A percentile compares a stretch with the other conserved stretches of the same genome.
phyloP scores from a whole-genome alignment of 2,329 filamentous ascomycete genomes.

The Iodosphaeria phyllophila region DNA sequence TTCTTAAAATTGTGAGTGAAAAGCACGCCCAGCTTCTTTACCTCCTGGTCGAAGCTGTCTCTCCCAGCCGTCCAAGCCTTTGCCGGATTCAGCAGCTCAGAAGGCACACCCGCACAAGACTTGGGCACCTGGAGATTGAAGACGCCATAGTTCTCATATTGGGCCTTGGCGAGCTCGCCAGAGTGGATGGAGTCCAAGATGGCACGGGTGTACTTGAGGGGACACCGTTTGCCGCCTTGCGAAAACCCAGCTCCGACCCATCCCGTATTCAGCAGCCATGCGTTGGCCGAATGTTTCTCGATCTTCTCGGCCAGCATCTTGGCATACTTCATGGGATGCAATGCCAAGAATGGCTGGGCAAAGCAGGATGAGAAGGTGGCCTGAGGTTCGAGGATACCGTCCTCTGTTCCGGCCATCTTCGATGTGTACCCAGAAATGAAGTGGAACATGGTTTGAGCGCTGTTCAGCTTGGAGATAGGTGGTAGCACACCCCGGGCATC shows the following conservation, averaged over 20 bases:
- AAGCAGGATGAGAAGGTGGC: slow-evolving; percentile 99
- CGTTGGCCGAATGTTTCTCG: slow-evolving; percentile 80
- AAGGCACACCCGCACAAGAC: slow-evolving; percentile 71
- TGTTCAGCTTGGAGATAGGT: slow-evolving; percentile 91
- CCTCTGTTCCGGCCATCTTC: slow-evolving; percentile 99
- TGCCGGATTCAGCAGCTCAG: slow-evolving; percentile 85
- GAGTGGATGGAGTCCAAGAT: slow-evolving; percentile 97
- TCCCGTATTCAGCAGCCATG: slow-evolving; percentile 77
- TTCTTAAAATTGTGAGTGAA: slow-evolving; percentile 98
- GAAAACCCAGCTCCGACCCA: slow-evolving; percentile 63
- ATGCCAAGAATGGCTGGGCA: slow-evolving; percentile 93
- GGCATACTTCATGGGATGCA: slow-evolving; percentile 98
- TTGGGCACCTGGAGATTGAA: slow-evolving; percentile 98
- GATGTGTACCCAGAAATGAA: slow-evolving; percentile 99
- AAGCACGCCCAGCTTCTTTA: slow-evolving; percentile 72
- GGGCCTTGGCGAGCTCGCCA: slow-evolving; percentile 78
- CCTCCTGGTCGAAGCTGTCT: slow-evolving; percentile 70
- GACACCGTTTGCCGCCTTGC: slow-evolving; percentile 90
- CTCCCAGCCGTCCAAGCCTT: slow-evolving; percentile 75
- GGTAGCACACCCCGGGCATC: slow-evolving; percentile 94
- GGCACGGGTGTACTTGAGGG: slow-evolving; percentile 94
- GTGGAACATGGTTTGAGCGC: slow-evolving; percentile 98
- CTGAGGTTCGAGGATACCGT: slow-evolving; percentile 90
- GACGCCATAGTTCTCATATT: slow-evolving; percentile 88
- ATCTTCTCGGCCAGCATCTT: slow-evolving; percentile 99